These are phyloP conservation scores for Ceratocystis harringtonii DNA, from an alignment of 2,329 filamentous ascomycete species.

Conservation along the genomic window DNA sequence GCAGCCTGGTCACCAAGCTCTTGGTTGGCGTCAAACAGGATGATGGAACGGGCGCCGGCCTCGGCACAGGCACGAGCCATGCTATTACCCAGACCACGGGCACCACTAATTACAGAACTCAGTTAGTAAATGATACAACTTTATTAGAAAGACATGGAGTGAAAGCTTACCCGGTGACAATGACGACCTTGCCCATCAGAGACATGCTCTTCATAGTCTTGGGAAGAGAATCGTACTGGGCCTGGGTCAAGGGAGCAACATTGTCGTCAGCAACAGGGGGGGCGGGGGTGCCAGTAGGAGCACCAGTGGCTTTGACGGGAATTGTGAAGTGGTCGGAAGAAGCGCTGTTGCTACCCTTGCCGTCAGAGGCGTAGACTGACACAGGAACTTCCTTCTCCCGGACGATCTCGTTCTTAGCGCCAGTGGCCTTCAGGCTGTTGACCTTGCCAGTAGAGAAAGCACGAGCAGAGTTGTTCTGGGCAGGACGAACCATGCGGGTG, in stretches of 20 bases:
- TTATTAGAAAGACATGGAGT: background rate
- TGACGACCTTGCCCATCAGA: slow-evolving; percentile 53
- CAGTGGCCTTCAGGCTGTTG: slow-evolving; percentile 20
- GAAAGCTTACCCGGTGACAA: slow-evolving; percentile 50
- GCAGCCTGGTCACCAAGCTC: slow-evolving; percentile 57
- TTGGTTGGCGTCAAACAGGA: slow-evolving; percentile 65
- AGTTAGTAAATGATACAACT: background rate
- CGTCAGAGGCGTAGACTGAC: slow-evolving; percentile 36
- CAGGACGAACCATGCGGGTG: slow-evolving; percentile 23
- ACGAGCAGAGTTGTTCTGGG: slow-evolving; percentile 22
- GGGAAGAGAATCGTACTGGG: slow-evolving; percentile 42
- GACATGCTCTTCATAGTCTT: slow-evolving; percentile 55
- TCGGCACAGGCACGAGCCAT: slow-evolving; percentile 67
- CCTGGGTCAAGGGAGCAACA: slow-evolving; percentile 37
- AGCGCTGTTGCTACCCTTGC: slow-evolving; percentile 28
- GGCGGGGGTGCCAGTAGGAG: slow-evolving; percentile 29
- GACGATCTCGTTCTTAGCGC: slow-evolving; percentile 35
- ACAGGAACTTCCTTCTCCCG: slow-evolving; percentile 43
- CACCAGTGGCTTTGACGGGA: slow-evolving; percentile 33
- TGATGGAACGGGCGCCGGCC: slow-evolving; percentile 56
- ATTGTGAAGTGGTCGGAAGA: slow-evolving; percentile 40
- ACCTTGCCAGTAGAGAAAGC: slow-evolving; percentile 13
- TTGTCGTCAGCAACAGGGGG: slow-evolving; percentile 31
- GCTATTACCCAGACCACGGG: slow-evolving; percentile 61
- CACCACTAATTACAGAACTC: slow-evolving; percentile 37